Evolutionary conservation across 208 protist species (phyloP).

Genomic region (Trypanosoma avium): DNA sequence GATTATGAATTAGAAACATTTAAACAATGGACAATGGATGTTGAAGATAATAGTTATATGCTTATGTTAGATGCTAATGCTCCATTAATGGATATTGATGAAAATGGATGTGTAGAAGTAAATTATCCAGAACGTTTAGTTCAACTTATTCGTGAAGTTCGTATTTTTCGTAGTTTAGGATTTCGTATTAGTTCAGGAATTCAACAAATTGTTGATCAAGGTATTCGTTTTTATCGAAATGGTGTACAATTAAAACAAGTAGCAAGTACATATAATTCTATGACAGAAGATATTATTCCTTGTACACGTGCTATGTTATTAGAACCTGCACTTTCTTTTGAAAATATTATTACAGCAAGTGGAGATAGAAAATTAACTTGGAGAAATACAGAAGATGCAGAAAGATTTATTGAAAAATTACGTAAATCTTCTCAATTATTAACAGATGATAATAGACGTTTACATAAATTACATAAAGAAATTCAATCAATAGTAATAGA

Average conservation of each 20-base stretch:
- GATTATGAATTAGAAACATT: slow-evolving; percentile 89
- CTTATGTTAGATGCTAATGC: slow-evolving; percentile 83
- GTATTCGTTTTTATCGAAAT: slow-evolving; percentile 79
- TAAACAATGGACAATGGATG: slow-evolving; percentile 74
- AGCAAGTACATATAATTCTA: slow-evolving; percentile 93
- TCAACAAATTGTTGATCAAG: slow-evolving; percentile 68
- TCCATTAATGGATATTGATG: slow-evolving; percentile 86
- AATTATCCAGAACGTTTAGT: slow-evolving; percentile 90
- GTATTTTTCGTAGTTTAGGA: slow-evolving; percentile 75
- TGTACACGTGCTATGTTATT: slow-evolving; percentile 89
- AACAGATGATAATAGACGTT: slow-evolving; percentile 90
- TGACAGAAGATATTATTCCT: slow-evolving; percentile 89
- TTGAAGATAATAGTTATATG: slow-evolving; percentile 59
- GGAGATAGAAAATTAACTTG: slow-evolving; percentile 84
- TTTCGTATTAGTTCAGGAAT: slow-evolving; percentile 69
- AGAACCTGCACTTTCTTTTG: slow-evolving; percentile 86
- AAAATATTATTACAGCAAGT: slow-evolving; percentile 89
- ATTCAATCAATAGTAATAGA: slow-evolving; percentile 79
- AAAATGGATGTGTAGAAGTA: slow-evolving; percentile 75
- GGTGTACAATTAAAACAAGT: slow-evolving; percentile 91
- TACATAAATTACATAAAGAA: slow-evolving; percentile 91
- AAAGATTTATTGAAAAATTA: slow-evolving; percentile 84
- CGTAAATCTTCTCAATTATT: slow-evolving; percentile 81
- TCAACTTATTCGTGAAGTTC: slow-evolving; percentile 88
- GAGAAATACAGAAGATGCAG: slow-evolving; percentile 75